A percentile compares a stretch with the other conserved stretches of the same genome.
Conservation (phyloP, 2,329 filamentous ascomycete genomes). For the Amylocarpus encephaloides region DNA sequence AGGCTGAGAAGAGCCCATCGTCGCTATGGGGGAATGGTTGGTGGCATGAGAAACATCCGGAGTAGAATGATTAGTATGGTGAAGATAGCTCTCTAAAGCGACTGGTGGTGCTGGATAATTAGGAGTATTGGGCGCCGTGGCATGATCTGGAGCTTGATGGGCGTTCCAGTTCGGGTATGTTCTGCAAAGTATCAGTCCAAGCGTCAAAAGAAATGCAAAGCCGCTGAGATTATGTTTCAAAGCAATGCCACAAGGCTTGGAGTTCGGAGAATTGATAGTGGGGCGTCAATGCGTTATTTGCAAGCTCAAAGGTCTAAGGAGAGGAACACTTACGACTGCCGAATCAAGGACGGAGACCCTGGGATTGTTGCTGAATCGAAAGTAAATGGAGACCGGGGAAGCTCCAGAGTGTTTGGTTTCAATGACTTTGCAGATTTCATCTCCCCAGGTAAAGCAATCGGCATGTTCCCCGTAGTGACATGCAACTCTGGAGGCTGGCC, state of each 20-base stretch:
- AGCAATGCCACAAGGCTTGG: slow-evolving; percentile 1
- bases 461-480: slow-evolving; percentile 21
- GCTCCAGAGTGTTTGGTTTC: slow-evolving; percentile 25
- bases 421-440: slow-evolving; percentile 18
- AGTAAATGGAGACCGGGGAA: slow-evolving; percentile 30
- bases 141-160: slow-evolving; percentile 25
- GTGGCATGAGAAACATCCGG: slow-evolving; percentile 17
- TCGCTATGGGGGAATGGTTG: slow-evolving; percentile 14
- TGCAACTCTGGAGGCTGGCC: slow-evolving; percentile 30
- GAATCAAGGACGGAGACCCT: slow-evolving; percentile 25
- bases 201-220: slow-evolving; percentile 1
- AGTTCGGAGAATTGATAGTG: not conserved
- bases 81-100: slow-evolving; percentile 25
- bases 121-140: slow-evolving; percentile 20
- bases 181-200: slow-evolving; percentile 19
- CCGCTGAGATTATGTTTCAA: not conserved
- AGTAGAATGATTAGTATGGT: slow-evolving; percentile 21
- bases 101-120: slow-evolving; percentile 21
- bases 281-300: not conserved
- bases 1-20: slow-evolving; percentile 12
- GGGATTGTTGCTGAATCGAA: slow-evolving; percentile 27
- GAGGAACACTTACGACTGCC: slow-evolving; percentile 26
- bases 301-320: not conserved
- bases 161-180: slow-evolving; percentile 26
- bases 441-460: slow-evolving; percentile 15